Base-by-base conservation (phyloP, 805 yeast species). In the Zygotorulaspora sp. region DNA sequence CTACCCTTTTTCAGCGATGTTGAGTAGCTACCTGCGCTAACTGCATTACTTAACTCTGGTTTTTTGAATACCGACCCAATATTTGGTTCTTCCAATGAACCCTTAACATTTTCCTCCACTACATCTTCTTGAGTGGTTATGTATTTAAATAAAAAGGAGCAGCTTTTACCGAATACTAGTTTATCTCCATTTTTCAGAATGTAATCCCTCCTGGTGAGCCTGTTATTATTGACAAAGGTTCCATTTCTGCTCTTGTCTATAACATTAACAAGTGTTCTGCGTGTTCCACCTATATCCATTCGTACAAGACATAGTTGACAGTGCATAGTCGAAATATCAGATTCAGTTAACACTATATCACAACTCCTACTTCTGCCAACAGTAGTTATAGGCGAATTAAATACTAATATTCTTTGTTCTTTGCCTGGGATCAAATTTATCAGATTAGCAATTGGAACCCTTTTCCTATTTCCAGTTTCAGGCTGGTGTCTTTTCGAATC, bases 281-380 rank as follows among this genome's bases (percentile, higher is more conserved):
- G 40, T 12, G 39, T 45, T 13, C 64, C 66, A 24, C 61, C 63
- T 2, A 62, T 51, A 15, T 61, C 56, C 46, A 66, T 55, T 38
- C 64, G 52, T 36, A 75, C 62, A 4, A 72, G 58, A 2, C 70
- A 57, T 7, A 82, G 55, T 38, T 70, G 71, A 48, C 85, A 78
- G 53, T 83, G 90, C 20, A 66, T 64, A 0, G 85, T 76, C 0
- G 88, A 81, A 6, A 81, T 77, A 49, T 82, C 88, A 1, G 65
- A 59, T 7, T 77, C 80, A n/a, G 49, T 41, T 3, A 83, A 57
- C 3, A 65, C 61, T 10, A 80, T 57, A 45, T 80, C 84, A 55
- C 84, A 78, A 8, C 73, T 62, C 33, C 78, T 67, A 50, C 82
- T 76, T 41, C 85, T 65, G 1, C 85, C 85, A 4, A 75, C 58